Evolutionary conservation across 176 grass and related monocot species (phyloP), one percentile per base, ranked within the genome.

Genomic region (Aegilops speltoides): DNA sequence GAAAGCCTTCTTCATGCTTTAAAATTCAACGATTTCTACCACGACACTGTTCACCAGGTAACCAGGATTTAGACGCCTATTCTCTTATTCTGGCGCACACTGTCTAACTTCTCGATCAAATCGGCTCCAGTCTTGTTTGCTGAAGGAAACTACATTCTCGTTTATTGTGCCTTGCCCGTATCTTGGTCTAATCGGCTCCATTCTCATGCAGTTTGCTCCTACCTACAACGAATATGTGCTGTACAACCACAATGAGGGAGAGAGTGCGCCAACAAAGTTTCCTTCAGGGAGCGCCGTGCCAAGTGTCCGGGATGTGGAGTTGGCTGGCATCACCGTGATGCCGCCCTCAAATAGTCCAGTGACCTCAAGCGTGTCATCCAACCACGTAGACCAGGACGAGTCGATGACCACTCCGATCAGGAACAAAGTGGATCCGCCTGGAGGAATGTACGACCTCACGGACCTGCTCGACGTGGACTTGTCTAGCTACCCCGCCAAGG

Each of bases 11-110:
- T 91, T 43, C 97, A 99, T 85, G 92, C 93, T 73, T 77, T 99
- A 59, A 96, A 99, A 66, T 96, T 99, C 76, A 99, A 96, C 26
- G 94, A 96, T 88, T 99, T 99, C 87, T 99, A 99, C 68, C 97
- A 99, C 48, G 97, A 96, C 80, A 96, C 97, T 2, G 97, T 99
- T 50, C 97, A 99, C 61, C 97, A 99, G 97, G 97, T 99, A 83
- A 96, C 34, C n/a, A 25, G 59, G 65, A 88, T 59, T 67, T 52
- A 16, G 46, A 31, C 45, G 28, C 10, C 7, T 17, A 37, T 32
- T 12, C 14, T 10, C 32, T 7, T 19, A 29, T 50, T 84, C 36
- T 45, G 16, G 17, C 20, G 70, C 38, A 48, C 36, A 43, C 82
- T 74, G 12, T 17, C 15, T 48, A 54, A 11, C 78, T 41, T 32